Base-by-base conservation (phyloP, 202 grass and related monocot genomes). In the Carex sylvatica region DNA sequence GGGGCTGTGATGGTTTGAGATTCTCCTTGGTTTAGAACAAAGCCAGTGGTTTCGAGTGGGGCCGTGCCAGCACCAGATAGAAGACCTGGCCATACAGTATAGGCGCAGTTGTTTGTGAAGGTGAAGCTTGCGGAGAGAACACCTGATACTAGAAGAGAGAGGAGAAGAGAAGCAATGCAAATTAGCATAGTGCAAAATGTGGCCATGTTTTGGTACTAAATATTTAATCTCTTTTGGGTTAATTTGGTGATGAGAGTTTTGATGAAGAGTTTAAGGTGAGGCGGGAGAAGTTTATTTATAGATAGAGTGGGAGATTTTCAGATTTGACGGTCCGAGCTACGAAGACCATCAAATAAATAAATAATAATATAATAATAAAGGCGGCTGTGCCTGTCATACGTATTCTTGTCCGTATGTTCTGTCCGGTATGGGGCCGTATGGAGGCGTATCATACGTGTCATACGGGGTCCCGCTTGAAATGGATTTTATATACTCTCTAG, bases 1-100 rank as follows among this genome's bases (percentile, higher is more conserved):
- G 94, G 94, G 1, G 69, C 87, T 24, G 47, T 64, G 73, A 97
- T 85, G 24, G 67, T 85, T n/a, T 80, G 79, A 8, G 91, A 97
- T 79, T 89, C 84, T 84, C 94, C 94, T 61, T 85, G 85, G 36
- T 86, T 86, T 6, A 97, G 89, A 12, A 73, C 67, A 84, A 97
- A 93, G 9, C 94, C 94, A 0, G 94, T 97, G 18, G 84, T 93
- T 9, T 89, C 35, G 3, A 97, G 89, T 52, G 89, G 87, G 0
- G 91, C 73, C 7, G 91, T 97, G 55, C 94, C 94, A 7, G 94
- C 94, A 20, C 89, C 83, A 0, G 94, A 97, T 23, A 93, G 89
- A 68, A 93, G 66, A 2, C 94, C 94, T 35, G 94, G 94, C 94
- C 94, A 97, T 35, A 97, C 94, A 62, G 91, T 91, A 79, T 93